Percentiles rank a stretch among this genome's conserved stretches.
Conservation (phyloP, 1,284 basidiomycete species). For the Mycosarcoma mackinlayi region DNA sequence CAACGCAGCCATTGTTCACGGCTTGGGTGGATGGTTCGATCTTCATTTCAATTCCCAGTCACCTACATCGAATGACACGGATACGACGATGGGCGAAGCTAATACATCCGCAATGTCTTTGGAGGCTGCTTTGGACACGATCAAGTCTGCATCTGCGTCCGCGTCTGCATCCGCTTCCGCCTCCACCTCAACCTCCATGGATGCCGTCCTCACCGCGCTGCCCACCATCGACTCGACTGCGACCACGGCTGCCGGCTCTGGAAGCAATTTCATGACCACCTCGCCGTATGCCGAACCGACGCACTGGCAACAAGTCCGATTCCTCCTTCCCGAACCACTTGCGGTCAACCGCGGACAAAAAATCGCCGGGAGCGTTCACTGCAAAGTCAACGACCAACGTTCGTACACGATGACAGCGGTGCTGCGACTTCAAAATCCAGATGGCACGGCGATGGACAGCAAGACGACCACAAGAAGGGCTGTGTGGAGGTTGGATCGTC, state of each 20-base stretch:
- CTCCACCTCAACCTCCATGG: constrained; percentile 5
- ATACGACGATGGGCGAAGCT: constrained; percentile 26
- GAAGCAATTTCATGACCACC: constrained; percentile 60
- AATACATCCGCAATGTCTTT: constrained; percentile 12
- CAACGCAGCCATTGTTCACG: constrained; percentile 56
- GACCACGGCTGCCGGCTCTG: background rate
- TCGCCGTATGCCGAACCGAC: constrained; percentile 62
- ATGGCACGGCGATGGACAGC: constrained; percentile 26
- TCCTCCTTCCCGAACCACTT: constrained; percentile 61
- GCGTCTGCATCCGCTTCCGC: background rate
- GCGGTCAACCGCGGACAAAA: constrained; percentile 63
- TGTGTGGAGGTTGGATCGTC: constrained; percentile 61
- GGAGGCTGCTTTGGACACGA: constrained; percentile 12
- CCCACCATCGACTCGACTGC: constrained; percentile 29
- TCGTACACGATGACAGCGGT: constrained; percentile 57
- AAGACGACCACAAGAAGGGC: constrained; percentile 27
- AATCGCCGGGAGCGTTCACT: constrained; percentile 57
- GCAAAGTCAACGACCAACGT: constrained; percentile 58
- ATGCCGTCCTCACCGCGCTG: constrained; percentile 17
- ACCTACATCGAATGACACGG: constrained; percentile 5
- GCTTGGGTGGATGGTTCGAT: constrained; percentile 65
- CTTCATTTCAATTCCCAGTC: constrained; percentile 57
- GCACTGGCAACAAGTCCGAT: constrained; percentile 66
- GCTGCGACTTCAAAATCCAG: constrained; percentile 30
- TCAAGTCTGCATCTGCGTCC: constrained; percentile 21